Conservation (phyloP, 2,329 filamentous ascomycete genomes). For the Fulvia fulva region DNA sequence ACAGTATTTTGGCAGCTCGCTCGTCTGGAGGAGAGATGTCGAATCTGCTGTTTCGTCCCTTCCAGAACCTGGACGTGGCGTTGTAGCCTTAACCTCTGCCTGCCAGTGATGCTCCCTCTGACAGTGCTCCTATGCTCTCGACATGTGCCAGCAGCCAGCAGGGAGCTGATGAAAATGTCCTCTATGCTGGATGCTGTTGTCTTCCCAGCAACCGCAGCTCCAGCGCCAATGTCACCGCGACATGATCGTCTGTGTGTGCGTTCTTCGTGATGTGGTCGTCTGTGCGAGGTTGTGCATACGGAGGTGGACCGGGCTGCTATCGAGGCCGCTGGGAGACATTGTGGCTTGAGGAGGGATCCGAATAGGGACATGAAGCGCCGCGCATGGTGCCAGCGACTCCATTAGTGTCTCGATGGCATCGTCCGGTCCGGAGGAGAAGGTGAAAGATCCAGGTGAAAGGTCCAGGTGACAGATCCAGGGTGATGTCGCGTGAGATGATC, state of each 20-base stretch:
- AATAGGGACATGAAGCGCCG: slow-evolving; percentile 61
- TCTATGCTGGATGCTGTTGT: slow-evolving; percentile 39
- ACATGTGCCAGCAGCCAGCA: slow-evolving; percentile 52
- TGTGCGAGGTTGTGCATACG: not conserved
- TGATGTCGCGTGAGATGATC: slow-evolving; percentile 10
- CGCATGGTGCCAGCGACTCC: slow-evolving; percentile 44
- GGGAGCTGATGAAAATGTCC: slow-evolving; percentile 51
- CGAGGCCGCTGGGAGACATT: slow-evolving; percentile 38
- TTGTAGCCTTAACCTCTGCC: not conserved
- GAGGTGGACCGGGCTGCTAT: slow-evolving; percentile 4
- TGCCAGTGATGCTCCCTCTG: not conserved
- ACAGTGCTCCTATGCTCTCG: slow-evolving; percentile 37
- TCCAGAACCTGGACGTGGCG: not conserved
- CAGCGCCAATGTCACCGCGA: slow-evolving; percentile 14
- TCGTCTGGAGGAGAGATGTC: not conserved
- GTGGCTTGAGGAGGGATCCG: slow-evolving; percentile 52
- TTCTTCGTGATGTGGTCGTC: not conserved
- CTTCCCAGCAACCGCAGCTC: slow-evolving; percentile 1
- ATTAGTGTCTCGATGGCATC: slow-evolving; percentile 22
- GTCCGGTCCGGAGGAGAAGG: not conserved
- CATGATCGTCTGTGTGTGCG: slow-evolving; percentile 9
- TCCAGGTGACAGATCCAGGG: not conserved
- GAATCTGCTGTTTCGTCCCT: not conserved
- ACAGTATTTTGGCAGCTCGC: not conserved
- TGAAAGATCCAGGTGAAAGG: no score